Percentiles rank a stretch among this genome's conserved stretches.
Conservation (phyloP, 441 rosid species). For the Erodium trifolium region DNA sequence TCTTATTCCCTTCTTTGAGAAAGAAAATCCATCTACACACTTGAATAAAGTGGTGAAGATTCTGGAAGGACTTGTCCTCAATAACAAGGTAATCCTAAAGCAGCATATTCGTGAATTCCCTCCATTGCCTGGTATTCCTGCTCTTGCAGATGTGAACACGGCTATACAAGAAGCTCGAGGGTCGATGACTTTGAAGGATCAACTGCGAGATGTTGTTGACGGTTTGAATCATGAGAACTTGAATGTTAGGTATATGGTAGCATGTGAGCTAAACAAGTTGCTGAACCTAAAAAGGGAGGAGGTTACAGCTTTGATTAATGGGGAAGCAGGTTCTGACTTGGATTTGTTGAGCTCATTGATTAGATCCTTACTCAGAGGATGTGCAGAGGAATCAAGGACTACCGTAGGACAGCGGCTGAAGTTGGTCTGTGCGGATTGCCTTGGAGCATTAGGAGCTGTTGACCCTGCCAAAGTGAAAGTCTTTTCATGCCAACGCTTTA, state of each 20-base stretch:
- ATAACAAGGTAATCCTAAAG: slow-evolving; percentile 70
- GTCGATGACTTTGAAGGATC: slow-evolving; percentile 80
- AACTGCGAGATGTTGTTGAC: slow-evolving; percentile 64
- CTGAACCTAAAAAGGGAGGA: slow-evolving; percentile 64
- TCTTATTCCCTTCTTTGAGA: slow-evolving; percentile 89
- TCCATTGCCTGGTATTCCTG: slow-evolving; percentile 77
- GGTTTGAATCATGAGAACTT: slow-evolving; percentile 90
- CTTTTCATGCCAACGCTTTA: slow-evolving; percentile 70
- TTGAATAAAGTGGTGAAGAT: slow-evolving; percentile 73
- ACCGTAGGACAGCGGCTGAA: slow-evolving; percentile 84
- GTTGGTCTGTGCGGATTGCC: slow-evolving; percentile 91
- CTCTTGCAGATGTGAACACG: slow-evolving; percentile 67
- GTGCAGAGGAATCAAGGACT: slow-evolving; percentile 98
- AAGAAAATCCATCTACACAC: slow-evolving; percentile 44
- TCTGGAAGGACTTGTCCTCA: slow-evolving; percentile 84
- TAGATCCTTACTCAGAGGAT: slow-evolving; percentile 82
- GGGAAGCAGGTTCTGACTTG: slow-evolving; percentile 78
- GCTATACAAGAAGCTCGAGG: slow-evolving; percentile 98
- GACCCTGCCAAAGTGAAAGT: slow-evolving; percentile 96
- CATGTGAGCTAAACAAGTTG: slow-evolving; percentile 87
- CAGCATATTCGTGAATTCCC: slow-evolving; percentile 93
- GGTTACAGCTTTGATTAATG: slow-evolving; percentile 64
- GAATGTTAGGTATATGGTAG: slow-evolving; percentile 99
- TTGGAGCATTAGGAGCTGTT: slow-evolving; percentile 96
- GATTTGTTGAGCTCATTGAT: slow-evolving; percentile 83